A percentile compares a stretch with the other conserved stretches of the same genome.
phyloP scores from a whole-genome alignment of 2,329 filamentous ascomycete species.

The Cadophora luteo-olivacea region DNA sequence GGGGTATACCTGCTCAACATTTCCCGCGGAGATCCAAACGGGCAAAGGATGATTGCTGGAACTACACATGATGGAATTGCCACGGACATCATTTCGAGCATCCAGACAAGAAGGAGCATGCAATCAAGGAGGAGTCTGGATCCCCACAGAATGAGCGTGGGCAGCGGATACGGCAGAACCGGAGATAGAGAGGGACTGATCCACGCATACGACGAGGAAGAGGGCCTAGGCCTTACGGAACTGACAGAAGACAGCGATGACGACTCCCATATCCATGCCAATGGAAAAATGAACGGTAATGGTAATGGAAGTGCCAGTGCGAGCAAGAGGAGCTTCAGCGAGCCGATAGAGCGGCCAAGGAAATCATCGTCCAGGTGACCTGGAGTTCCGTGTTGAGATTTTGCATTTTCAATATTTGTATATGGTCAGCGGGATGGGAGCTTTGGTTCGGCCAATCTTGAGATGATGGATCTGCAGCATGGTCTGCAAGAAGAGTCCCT shows the following conservation, averaged over 20 bases:
- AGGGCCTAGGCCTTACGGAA: conserved; percentile 79
- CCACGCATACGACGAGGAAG: conserved; percentile 87
- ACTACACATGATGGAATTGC: conserved; percentile 78
- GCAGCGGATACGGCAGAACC: conserved; percentile 61
- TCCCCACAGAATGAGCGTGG: conserved; percentile 64
- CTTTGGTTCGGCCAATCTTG: conserved; percentile 14
- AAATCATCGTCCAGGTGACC: conserved; percentile 39
- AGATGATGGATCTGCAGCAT: conserved; percentile 31
- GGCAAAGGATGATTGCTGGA: conserved; percentile 68
- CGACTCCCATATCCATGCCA: conserved; percentile 47
- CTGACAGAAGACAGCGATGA: conserved; percentile 80
- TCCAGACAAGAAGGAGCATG: conserved; percentile 93
- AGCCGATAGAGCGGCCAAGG: conserved; percentile 36
- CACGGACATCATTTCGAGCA: conserved; percentile 87
- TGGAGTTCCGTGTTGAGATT: conserved; percentile 21
- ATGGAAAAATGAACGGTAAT: conserved; percentile 45
- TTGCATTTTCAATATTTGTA: conserved; percentile 34
- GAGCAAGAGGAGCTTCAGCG: conserved; percentile 40
- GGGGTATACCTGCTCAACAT: conserved; percentile 96
- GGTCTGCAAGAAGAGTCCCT: conserved; percentile 33
- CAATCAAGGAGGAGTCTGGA: conserved; percentile 80
- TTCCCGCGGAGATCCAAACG: conserved; percentile 89
- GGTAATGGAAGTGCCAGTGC: conserved; percentile 41
- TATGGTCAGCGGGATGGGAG: conserved; percentile 30
- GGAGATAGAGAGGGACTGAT: conserved; percentile 84